Evolutionary conservation across 2,329 filamentous ascomycete genomes (phyloP).

Genomic region (Zasmidium angulare): DNA sequence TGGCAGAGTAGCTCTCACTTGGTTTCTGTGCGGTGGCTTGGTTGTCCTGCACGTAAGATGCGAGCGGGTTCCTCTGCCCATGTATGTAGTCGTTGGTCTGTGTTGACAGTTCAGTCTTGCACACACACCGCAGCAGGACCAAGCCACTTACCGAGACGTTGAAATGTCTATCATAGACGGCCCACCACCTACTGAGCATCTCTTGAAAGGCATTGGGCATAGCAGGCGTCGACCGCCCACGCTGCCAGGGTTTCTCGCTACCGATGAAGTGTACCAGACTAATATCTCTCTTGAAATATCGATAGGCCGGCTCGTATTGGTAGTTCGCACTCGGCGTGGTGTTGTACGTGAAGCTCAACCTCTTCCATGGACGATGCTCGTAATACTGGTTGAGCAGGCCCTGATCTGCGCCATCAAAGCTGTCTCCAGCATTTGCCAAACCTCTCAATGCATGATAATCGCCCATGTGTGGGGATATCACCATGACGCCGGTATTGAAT

Average conservation of each 20-base stretch:
- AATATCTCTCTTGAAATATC: constrained; percentile 87
- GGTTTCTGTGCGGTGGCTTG: constrained; percentile 1
- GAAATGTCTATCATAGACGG: constrained; percentile 88
- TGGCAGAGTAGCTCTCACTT: constrained; percentile 21
- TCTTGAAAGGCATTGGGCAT: constrained; percentile 72
- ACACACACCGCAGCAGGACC: neutral
- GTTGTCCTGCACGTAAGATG: constrained; percentile 8
- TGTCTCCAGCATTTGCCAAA: constrained; percentile 82
- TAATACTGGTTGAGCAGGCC: constrained; percentile 95
- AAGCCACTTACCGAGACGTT: constrained; percentile 38
- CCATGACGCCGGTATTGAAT: constrained; percentile 98
- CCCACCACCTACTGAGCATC: constrained; percentile 87
- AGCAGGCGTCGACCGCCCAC: constrained; percentile 41
- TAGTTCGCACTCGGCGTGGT: constrained; percentile 96
- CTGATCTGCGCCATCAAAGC: constrained; percentile 96
- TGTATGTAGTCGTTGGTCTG: constrained; percentile 19
- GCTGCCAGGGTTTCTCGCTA: constrained; percentile 78
- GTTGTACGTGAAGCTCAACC: constrained; percentile 93
- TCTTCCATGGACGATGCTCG: constrained; percentile 71
- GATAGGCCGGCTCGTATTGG: constrained; percentile 93
- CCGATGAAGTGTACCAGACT: constrained; percentile 95
- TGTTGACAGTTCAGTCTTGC: constrained; percentile 13
- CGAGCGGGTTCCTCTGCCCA: constrained; percentile 16
- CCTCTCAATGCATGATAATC: constrained; percentile 84
- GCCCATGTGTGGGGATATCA: constrained; percentile 77